phyloP scores from a whole-genome alignment of 2,329 filamentous ascomycete species.

The Fusarium sp. region DNA sequence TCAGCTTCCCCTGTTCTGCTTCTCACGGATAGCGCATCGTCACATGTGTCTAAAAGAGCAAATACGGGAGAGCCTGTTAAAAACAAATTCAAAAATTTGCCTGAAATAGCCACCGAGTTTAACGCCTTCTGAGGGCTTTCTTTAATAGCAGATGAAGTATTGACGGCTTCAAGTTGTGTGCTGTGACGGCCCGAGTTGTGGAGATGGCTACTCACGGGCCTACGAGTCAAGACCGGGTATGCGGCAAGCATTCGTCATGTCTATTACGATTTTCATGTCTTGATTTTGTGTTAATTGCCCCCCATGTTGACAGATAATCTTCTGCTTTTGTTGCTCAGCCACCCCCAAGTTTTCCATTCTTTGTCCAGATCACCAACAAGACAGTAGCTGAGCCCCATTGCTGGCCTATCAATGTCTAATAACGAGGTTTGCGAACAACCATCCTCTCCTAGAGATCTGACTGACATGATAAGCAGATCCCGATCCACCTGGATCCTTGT shows the following conservation, averaged over 20 bases:
- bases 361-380: too few relatives aligned
- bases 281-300: not conserved
- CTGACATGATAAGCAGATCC: not conserved
- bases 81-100: too few relatives aligned
- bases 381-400: too few relatives aligned
- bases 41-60: too few relatives aligned
- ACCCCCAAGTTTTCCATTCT: too few relatives aligned
- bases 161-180: constrained; percentile 8
- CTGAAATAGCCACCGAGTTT: too few relatives aligned
- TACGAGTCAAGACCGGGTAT: not conserved
- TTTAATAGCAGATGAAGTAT: too few relatives aligned
- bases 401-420: not conserved
- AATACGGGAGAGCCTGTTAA: too few relatives aligned
- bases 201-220: not conserved
- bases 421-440: not conserved
- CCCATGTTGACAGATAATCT: too few relatives aligned
- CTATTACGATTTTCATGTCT: not conserved
- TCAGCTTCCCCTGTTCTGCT: not conserved
- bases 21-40: too few relatives aligned
- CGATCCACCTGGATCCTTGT: not conserved
- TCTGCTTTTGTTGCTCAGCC: too few relatives aligned
- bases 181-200: constrained; percentile 21
- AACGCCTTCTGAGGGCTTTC: too few relatives aligned
- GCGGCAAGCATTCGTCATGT: constrained; percentile 6
- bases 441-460: accelerated